phyloP scores from a whole-genome alignment of 2,329 filamentous ascomycete species.

The Xylaria digitata region DNA sequence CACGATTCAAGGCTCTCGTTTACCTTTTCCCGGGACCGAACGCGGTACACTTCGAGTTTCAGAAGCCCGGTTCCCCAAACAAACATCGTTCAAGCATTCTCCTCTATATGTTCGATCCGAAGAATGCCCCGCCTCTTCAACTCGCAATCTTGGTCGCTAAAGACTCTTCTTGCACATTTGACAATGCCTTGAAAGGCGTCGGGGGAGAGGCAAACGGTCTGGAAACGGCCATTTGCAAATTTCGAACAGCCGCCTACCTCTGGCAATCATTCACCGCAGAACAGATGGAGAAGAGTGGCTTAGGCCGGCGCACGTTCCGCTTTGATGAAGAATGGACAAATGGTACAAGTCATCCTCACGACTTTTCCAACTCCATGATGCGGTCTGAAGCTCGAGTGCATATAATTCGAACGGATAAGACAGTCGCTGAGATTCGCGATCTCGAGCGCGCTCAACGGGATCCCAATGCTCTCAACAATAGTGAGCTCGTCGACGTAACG shows the following conservation, averaged over 20 bases:
- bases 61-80: slow-evolving; percentile 75
- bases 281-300: slow-evolving; percentile 90
- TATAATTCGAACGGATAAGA: slow-evolving; percentile 83
- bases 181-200: slow-evolving; percentile 79
- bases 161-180: slow-evolving; percentile 87
- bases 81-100: slow-evolving; percentile 83
- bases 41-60: slow-evolving; percentile 86
- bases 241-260: slow-evolving; percentile 92
- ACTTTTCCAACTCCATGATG: slow-evolving; percentile 77
- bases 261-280: slow-evolving; percentile 98
- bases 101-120: slow-evolving; percentile 86
- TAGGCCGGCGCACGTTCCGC: slow-evolving; percentile 86
- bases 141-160: slow-evolving; percentile 87
- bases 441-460: slow-evolving; percentile 84
- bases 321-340: slow-evolving; percentile 96
- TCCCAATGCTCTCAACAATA: slow-evolving; percentile 72
- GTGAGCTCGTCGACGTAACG: slow-evolving; percentile 81
- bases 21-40: slow-evolving; percentile 94
- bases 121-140: slow-evolving; percentile 83
- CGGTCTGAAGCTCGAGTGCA: slow-evolving; percentile 93
- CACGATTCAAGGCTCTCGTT: slow-evolving; percentile 90
- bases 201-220: slow-evolving; percentile 85
- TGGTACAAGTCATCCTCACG: slow-evolving; percentile 81
- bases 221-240: slow-evolving; percentile 85
- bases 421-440: slow-evolving; percentile 83